Evolutionary conservation across 163 green algal species (phyloP).

Genomic region (Coccomyxa subellipsoidea): DNA sequence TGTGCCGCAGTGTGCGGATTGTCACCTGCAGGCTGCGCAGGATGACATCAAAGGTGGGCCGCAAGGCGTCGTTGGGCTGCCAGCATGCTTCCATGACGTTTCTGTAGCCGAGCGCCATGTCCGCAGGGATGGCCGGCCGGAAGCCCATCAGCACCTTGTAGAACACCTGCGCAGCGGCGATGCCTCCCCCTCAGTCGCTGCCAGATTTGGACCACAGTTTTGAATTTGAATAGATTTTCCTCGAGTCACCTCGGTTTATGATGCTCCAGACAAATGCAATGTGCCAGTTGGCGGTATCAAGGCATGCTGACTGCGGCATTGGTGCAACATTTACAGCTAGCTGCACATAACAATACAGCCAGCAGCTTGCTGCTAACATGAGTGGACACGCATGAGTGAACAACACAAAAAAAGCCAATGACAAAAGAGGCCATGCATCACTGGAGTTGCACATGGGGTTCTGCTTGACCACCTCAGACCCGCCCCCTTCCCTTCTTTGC

Average conservation of each 20-base stretch:
- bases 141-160: constrained; percentile 9
- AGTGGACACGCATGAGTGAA: too few relatives aligned
- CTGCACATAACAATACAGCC: too few relatives aligned
- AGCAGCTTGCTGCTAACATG: too few relatives aligned
- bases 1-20: neutral
- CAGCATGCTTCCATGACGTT: constrained; percentile 20
- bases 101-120: constrained; percentile 6
- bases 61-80: neutral
- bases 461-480: too few relatives aligned
- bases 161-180: constrained; percentile 4
- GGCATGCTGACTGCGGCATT: too few relatives aligned
- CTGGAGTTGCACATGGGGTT: too few relatives aligned
- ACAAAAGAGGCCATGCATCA: too few relatives aligned
- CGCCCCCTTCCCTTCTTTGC: too few relatives aligned
- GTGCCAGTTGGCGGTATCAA: neutral
- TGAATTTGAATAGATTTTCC: neutral
- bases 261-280: neutral
- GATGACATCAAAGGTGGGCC: constrained; percentile 14
- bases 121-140: constrained; percentile 8
- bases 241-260: neutral
- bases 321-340: too few relatives aligned
- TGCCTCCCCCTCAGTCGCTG: neutral
- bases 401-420: too few relatives aligned
- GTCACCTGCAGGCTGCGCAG: neutral
- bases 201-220: neutral